A percentile compares a stretch with the other conserved stretches of the same genome.
Conservation (phyloP, 495 filamentous ascomycete species). For the Penicillium canariense region DNA sequence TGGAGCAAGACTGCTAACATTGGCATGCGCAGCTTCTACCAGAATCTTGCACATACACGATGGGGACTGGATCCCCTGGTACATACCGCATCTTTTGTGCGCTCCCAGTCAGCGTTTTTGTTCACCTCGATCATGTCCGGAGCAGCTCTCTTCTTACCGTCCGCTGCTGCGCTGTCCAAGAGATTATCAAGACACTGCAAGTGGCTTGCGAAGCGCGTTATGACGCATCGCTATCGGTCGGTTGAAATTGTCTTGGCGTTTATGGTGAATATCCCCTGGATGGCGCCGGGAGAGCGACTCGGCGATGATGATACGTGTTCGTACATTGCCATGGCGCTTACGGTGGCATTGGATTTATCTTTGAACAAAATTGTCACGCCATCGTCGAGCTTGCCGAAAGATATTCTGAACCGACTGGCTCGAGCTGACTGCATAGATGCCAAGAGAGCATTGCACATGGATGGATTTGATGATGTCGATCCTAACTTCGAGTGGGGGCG, state of each 20-base stretch:
- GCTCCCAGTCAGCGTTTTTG: slow-evolving; percentile 63
- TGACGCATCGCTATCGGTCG: slow-evolving; percentile 57
- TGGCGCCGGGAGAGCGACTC: slow-evolving; percentile 63
- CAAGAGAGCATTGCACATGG: slow-evolving; percentile 60
- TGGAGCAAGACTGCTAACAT: background rate
- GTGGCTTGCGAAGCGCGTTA: slow-evolving; percentile 57
- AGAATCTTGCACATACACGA: slow-evolving; percentile 68
- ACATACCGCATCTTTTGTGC: slow-evolving; percentile 62
- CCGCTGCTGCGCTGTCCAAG: slow-evolving; percentile 59
- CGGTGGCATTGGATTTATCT: slow-evolving; percentile 65
- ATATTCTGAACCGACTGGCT: slow-evolving; percentile 49
- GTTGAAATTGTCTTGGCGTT: slow-evolving; percentile 72
- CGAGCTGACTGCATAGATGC: slow-evolving; percentile 65
- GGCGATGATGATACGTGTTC: slow-evolving; percentile 71
- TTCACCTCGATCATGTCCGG: slow-evolving; percentile 68
- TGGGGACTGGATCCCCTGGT: slow-evolving; percentile 69
- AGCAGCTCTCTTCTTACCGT: slow-evolving; percentile 62
- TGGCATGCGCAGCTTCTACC: slow-evolving; percentile 53
- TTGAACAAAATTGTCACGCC: slow-evolving; percentile 66
- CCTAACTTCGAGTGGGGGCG: slow-evolving; percentile 56
- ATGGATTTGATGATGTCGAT: slow-evolving; percentile 64
- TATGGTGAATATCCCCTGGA: slow-evolving; percentile 78
- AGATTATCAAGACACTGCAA: slow-evolving; percentile 63
- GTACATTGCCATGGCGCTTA: slow-evolving; percentile 66
- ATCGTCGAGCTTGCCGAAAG: slow-evolving; percentile 47